Percentiles rank a stretch among this genome's conserved stretches.
phyloP scores from a whole-genome alignment of 2,329 filamentous ascomycete species.

The Setomelanomma holmii region DNA sequence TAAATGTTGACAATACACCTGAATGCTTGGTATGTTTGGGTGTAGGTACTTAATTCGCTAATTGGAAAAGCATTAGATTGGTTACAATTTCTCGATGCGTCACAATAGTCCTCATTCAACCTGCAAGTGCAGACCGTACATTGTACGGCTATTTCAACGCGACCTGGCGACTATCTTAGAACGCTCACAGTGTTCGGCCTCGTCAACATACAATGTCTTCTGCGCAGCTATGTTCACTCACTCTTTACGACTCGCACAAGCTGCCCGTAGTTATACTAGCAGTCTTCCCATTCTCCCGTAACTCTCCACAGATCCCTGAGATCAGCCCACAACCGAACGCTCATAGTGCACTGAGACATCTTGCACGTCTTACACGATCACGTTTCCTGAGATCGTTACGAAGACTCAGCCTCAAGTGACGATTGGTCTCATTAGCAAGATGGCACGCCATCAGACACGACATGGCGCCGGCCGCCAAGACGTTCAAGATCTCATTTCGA shows the following conservation, averaged over 20 bases:
- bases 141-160: no score
- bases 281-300: background rate
- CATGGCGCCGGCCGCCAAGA: background rate
- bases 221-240: conserved; percentile 14
- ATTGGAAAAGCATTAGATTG: conserved; percentile 29
- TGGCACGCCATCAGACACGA: background rate
- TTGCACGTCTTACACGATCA: background rate
- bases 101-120: background rate
- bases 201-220: conserved; percentile 8
- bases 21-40: conserved; percentile 7
- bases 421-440: background rate
- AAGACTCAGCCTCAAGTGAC: no score
- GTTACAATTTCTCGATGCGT: background rate
- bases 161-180: no score
- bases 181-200: conserved; percentile 4
- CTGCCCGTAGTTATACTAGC: background rate
- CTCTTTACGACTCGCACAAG: background rate
- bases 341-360: background rate
- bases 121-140: background rate
- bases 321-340: background rate
- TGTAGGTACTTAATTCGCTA: conserved; percentile 40
- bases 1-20: conserved; percentile 17
- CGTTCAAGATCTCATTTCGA: conserved; percentile 10
- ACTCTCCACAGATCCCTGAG: background rate
- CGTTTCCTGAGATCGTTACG: no score